Base-by-base conservation (phyloP, 1,284 basidiomycete genomes). In the Ustilago sp. region DNA sequence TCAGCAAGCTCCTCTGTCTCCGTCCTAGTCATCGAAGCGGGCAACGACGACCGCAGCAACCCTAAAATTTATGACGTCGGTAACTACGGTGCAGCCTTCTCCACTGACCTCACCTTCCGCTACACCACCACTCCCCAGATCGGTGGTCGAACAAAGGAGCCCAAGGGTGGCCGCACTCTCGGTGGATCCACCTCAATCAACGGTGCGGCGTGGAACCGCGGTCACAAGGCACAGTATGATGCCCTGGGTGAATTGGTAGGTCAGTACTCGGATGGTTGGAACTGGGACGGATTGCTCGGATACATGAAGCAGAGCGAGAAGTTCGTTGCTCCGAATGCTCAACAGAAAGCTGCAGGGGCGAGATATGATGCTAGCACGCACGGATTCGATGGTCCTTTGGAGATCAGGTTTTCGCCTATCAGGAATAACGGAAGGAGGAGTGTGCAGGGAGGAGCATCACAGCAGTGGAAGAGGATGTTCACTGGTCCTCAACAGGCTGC, bases 171-270 rank as follows among this genome's bases (percentile, higher is more conserved):
- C 1, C 90, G 89, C 80, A 90, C 90, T 0, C 87, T 91, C 3
- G 90, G 90, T 35, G 91, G 90, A 1, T 88, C 88, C 53, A 88
- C 89, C 39, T 89, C 89, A 1, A 90, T 91, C 82, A 91, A 91
- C 77, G 90, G 90, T 35, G 89, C 86, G 11, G 86, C 88, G 9
- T 91, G 90, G 86, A 90, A 90, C 13, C 88, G 90, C 9, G 91
- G 89, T 2, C 80, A 88, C 32, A 87, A 87, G 28, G 89, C 88
- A 0, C 90, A 91, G 81, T 91, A 91, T 75, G 90, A 92, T 76
- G 87, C 89, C 0, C 89, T 89, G 87, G 88, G 88, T 0, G 82
- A 82, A 1, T 85, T 91, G n/a, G 87, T 91, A 1, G 89, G 89
- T 63, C 86, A 63, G 3, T 8, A 48, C 58, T 1, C n/a, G 0